Conservation (phyloP, 2,329 filamentous ascomycete genomes). For the Colletotrichum higginsianum region DNA sequence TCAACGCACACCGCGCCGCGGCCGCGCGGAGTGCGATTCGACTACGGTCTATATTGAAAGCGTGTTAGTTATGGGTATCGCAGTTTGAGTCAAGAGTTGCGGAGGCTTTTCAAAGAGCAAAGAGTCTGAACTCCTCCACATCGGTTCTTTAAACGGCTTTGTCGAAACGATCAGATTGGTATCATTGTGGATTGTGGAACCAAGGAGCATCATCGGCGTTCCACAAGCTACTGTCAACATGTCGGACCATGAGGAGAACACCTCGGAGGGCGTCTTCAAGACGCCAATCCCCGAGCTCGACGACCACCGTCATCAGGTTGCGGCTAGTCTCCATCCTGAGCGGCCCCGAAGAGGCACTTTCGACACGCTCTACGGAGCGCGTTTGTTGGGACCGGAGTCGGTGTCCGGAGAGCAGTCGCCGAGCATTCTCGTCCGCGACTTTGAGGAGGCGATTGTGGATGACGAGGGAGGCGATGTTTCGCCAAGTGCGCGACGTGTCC, state of each 20-base stretch:
- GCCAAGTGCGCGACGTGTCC: conserved; percentile 60
- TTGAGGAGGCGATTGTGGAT: conserved; percentile 87
- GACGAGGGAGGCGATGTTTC: conserved; percentile 73
- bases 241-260: conserved; percentile 76
- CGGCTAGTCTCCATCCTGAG: conserved; percentile 72
- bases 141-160: conserved; percentile 9
- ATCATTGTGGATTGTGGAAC: neutral
- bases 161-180: neutral
- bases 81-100: conserved; percentile 35
- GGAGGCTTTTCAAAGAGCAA: conserved; percentile 38
- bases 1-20: conserved; percentile 40
- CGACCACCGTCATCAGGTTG: conserved; percentile 82
- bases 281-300: conserved; percentile 86
- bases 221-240: conserved; percentile 66
- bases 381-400: conserved; percentile 58
- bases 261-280: conserved; percentile 75
- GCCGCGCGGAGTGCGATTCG: conserved; percentile 38
- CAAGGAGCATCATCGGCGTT: conserved; percentile 7
- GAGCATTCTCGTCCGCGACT: conserved; percentile 78
- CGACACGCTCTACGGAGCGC: conserved; percentile 75
- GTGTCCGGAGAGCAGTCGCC: conserved; percentile 45
- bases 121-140: conserved; percentile 14
- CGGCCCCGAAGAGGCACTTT: conserved; percentile 80
- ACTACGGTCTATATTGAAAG: conserved; percentile 23
- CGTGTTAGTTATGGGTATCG: conserved; percentile 41